Evolutionary conservation across 1,139 yeast genomes (phyloP), one percentile per base, ranked within the genome.

Genomic region (Protomyces arabidopsidicola): DNA sequence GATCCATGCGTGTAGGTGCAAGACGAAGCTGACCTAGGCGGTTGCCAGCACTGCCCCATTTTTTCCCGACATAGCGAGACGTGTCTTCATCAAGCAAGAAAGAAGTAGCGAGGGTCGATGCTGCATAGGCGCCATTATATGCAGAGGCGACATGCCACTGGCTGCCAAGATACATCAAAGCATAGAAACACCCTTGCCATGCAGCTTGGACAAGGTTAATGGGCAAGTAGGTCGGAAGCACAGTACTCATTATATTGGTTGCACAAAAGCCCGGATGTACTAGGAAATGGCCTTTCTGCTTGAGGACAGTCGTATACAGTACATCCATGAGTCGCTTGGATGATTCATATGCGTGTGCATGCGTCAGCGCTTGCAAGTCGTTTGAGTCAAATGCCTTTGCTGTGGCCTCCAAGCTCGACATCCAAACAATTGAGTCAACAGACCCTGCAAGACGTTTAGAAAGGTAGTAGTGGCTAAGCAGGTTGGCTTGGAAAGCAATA

Each of bases 201-300:
- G 48, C 48, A 10, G 24, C 48, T 42, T 42, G 48, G 16, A 42
- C 18, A 12, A 42, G 24, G 22, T 24, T 24, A 98, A 93, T 93
- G 9, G 96, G 95, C 0, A 96, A 85, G 73, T 90, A 79, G 8
- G 87, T 75, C 72, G 90, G 90, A 73, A 95, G 80, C 69, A 82
- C 87, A 67, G 88, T 83, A 72, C 83, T 85, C 71, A 88, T 89
- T 1, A 95, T 87, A 68, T 86, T 86, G 66, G 96, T 87, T 35
- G 87, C 86, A 75, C 95, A 90, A 42, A 95, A 89, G 16, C 99
- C 99, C 0, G 99, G 99, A 68, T 93, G 97, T 8, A 88, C 85
- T 54, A 93, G 77, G 75, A 87, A 89, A 71, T 88, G 91, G 0
- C 84, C 86, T 64, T 79, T 71, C 14, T 80, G 70, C 36, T 75